phyloP scores from a whole-genome alignment of 2,329 filamentous ascomycete species.

The Lachnellula subtilissima region DNA sequence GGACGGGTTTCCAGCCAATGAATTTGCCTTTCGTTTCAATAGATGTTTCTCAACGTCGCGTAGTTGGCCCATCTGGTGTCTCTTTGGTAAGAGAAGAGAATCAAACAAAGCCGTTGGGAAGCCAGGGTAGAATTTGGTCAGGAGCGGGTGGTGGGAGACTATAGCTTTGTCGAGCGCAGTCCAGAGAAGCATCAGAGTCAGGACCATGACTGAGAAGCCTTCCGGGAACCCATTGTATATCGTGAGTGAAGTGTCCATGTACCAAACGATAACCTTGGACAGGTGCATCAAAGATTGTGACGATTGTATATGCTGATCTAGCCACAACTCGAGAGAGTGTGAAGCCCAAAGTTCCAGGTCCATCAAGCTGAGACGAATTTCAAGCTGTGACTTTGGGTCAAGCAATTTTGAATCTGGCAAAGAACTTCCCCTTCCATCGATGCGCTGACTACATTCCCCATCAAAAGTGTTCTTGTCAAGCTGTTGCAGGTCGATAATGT shows the following conservation, averaged over 20 bases:
- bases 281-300: not conserved
- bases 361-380: constrained; percentile 2
- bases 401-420: constrained; percentile 2
- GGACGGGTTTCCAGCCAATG: constrained; percentile 18
- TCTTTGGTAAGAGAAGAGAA: constrained; percentile 41
- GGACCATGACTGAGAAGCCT: constrained; percentile 47
- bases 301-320: not conserved
- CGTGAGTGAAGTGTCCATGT: not conserved
- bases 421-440: constrained; percentile 1
- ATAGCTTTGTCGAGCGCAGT: constrained; percentile 48
- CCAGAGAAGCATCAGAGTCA: constrained; percentile 56
- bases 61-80: constrained; percentile 43
- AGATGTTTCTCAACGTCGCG: constrained; percentile 45
- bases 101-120: constrained; percentile 38
- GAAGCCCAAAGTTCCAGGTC: constrained; percentile 12
- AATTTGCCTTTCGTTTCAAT: constrained; percentile 1
- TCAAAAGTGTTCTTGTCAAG: not conserved
- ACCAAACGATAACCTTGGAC: not conserved
- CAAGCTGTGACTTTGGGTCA: not conserved
- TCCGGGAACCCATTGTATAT: constrained; percentile 41
- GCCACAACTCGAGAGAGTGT: constrained; percentile 4
- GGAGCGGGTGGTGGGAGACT: constrained; percentile 33
- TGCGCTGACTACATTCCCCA: constrained; percentile 3
- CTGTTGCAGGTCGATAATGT: not conserved
- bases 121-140: constrained; percentile 44